phyloP scores from a whole-genome alignment of 805 yeast species.

The Kodamaea restingae region DNA sequence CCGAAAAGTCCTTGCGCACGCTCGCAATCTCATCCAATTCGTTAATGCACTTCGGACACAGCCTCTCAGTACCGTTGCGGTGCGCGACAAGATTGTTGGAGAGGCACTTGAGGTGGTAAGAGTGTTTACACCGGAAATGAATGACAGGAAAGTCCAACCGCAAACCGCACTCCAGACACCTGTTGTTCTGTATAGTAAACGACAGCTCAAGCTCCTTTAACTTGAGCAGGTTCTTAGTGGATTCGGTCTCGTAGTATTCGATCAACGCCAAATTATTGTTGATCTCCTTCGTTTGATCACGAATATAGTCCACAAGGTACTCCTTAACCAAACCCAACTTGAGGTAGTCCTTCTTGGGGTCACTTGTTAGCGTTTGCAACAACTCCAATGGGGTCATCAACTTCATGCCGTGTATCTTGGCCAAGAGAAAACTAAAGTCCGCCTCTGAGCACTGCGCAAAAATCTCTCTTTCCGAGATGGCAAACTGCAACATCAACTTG shows the following conservation, averaged over 20 bases:
- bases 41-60: conserved; percentile 76
- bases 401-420: conserved; percentile 47
- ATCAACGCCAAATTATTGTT: conserved; percentile 64
- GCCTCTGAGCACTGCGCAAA: conserved; percentile 50
- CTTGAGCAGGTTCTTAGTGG: conserved; percentile 49
- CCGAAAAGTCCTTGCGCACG: conserved; percentile 56
- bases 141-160: conserved; percentile 73
- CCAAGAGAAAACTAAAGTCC: conserved; percentile 46
- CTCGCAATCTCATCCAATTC: conserved; percentile 61
- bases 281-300: conserved; percentile 59
- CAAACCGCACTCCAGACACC: conserved; percentile 62
- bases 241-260: conserved; percentile 63
- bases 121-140: conserved; percentile 82
- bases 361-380: conserved; percentile 60
- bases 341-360: conserved; percentile 44
- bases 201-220: conserved; percentile 49
- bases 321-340: conserved; percentile 71
- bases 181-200: conserved; percentile 54
- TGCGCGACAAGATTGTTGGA: conserved; percentile 37
- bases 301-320: conserved; percentile 58
- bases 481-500: conserved; percentile 58
- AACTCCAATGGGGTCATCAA: conserved; percentile 73
- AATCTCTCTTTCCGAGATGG: conserved; percentile 52
- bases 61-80: conserved; percentile 13
- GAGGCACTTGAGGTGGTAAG: conserved; percentile 80